phyloP scores from a whole-genome alignment of 2,329 filamentous ascomycete species.

The Calonectria pauciramosa region DNA sequence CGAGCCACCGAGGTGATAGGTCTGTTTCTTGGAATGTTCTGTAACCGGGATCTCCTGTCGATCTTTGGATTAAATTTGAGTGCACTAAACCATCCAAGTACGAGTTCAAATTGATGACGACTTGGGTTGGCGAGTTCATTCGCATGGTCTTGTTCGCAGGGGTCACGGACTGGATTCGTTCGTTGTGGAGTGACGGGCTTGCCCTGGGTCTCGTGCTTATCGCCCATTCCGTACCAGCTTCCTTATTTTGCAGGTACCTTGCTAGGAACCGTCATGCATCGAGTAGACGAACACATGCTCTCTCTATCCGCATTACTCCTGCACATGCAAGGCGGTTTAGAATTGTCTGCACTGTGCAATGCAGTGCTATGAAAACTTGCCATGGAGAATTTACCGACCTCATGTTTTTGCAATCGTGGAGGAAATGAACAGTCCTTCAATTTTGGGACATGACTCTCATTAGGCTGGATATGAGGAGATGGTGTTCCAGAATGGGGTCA shows the following conservation, averaged over 20 bases:
- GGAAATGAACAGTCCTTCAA: conserved; percentile 33
- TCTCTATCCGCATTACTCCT: not conserved
- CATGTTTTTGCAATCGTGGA: conserved; percentile 20
- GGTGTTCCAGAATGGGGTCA: conserved; percentile 38
- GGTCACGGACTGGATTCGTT: not conserved
- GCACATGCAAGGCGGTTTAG: conserved; percentile 4
- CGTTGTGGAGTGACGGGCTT: not conserved
- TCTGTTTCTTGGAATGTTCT: conserved; percentile 29
- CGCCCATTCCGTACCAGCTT: conserved; percentile 1
- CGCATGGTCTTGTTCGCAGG: not conserved
- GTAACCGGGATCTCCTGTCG: conserved; percentile 38
- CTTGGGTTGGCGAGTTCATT: not conserved
- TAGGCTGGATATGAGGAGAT: conserved; percentile 26
- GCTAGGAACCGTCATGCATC: conserved; percentile 1
- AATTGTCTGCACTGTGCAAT: conserved; percentile 11
- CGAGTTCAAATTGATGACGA: conserved; percentile 2
- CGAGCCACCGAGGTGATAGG: not conserved
- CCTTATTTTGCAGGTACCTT: not conserved
- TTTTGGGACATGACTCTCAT: conserved; percentile 25
- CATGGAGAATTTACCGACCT: not conserved
- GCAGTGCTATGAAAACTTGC: not conserved
- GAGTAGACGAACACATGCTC: conserved; percentile 6
- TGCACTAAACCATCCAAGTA: not conserved
- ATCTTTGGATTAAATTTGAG: conserved; percentile 35
- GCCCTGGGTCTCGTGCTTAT: conserved; percentile 8